phyloP scores from a whole-genome alignment of 2,329 filamentous ascomycete species.

The Venturia oleaginea region DNA sequence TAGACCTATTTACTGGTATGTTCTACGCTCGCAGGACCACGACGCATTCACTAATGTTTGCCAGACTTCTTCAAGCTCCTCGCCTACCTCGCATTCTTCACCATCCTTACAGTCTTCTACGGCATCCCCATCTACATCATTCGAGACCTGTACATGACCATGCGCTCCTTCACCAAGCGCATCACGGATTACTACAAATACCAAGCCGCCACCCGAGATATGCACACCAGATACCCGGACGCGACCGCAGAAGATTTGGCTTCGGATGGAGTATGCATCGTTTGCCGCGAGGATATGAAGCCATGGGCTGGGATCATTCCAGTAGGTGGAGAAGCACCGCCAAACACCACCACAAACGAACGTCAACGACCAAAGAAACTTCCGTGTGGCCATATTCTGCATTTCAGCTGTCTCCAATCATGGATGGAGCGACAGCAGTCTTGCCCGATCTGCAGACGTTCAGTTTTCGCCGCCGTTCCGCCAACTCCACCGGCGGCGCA shows the following conservation, averaged over 20 bases:
- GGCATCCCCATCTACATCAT: conserved; percentile 95
- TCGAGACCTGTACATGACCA: conserved; percentile 88
- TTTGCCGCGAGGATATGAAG: conserved; percentile 92
- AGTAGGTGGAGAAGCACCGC: conserved; percentile 27
- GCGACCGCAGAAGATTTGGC: conserved; percentile 78
- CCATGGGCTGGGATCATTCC: conserved; percentile 54
- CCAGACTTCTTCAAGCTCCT: conserved; percentile 82
- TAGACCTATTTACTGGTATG: conserved; percentile 75
- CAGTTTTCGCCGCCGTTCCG: conserved; percentile 43
- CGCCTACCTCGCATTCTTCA: conserved; percentile 87
- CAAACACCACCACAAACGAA: conserved; percentile 54
- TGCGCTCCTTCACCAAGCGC: conserved; percentile 81
- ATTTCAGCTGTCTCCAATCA: conserved; percentile 88
- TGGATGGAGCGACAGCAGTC: conserved; percentile 97
- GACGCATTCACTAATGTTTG: conserved; percentile 12
- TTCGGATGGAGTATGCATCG: conserved; percentile 90
- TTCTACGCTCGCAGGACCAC: conserved; percentile 11
- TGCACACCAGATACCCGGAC: conserved; percentile 85
- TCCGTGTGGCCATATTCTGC: conserved; percentile 89
- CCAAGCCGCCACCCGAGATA: conserved; percentile 82
- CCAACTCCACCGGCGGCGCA: not conserved
- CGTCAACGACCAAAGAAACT: conserved; percentile 87
- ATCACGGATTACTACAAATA: conserved; percentile 85
- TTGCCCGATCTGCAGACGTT: conserved; percentile 84
- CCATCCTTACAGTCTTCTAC: conserved; percentile 87